Evolutionary conservation across 1,284 basidiomycete genomes (phyloP), one percentile per base, ranked within the genome.

Genomic region (Puccinia sorghi): DNA sequence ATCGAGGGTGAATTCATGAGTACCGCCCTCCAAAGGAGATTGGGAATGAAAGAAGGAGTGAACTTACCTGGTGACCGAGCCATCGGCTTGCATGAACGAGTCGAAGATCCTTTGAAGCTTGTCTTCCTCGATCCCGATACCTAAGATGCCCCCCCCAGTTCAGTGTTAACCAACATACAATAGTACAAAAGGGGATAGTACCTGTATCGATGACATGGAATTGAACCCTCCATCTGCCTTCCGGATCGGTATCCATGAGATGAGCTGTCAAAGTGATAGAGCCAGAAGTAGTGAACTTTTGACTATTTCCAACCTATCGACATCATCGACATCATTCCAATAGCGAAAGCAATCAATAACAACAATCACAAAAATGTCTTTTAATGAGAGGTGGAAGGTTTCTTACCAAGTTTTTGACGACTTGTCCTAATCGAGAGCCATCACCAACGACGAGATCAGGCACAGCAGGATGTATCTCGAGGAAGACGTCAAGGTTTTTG

Each of bases 41-140:
- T n/a, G n/a, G n/a, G n/a, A n/a, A n/a, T n/a, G n/a, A n/a, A n/a
- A n/a, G n/a, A n/a, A n/a, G n/a, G n/a, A n/a, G n/a, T n/a, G n/a
- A n/a, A n/a, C 54, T 48, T 8, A 78, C 76, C 76, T 70, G 15
- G 77, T 79, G 20, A 72, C 70, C 13, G 77, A 79, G 39, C 77
- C 77, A 64, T 79, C 77, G 25, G 77, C 77, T 56, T 79, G 77
- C 69, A 72, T 72, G 48, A 79, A 79, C 13, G 77, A 72, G 52
- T 79, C 77, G 22, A 79, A 79, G 39, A 79, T 79, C 13, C 69
- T 27, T 15, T 79, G 69, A 12, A 79, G 70, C 41, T 79, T 79
- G 48, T 79, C 77, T 48, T 72, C 41, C 57, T 79, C 70, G 32
- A 79, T 79, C 32, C 77, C 77, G 39, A 79, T 79, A 32, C 76